Evolutionary conservation across 1,139 yeast species (phyloP), one percentile per base, ranked within the genome.

Genomic region (Yamadazyma blattariae): DNA sequence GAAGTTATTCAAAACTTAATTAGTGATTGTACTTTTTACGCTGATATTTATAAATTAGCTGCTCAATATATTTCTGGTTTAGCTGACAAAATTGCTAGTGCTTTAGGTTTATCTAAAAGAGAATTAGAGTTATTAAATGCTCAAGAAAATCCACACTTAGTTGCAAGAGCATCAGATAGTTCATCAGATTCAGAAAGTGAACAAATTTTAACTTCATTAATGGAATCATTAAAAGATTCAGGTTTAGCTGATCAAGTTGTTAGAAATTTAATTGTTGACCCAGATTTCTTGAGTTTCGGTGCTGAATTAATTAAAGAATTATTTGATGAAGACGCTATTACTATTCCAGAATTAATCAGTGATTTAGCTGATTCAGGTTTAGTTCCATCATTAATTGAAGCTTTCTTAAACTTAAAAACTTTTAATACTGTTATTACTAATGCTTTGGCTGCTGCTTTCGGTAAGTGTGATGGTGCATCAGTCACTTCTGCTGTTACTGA

Each of bases 371-470:
- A 57, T 21, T 69, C 74, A 32, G 73, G 72, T 33, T 61, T 67
- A 47, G 55, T 68, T 39, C 63, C 68, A 27, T 51, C 64, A 15
- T 50, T 69, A 39, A 51, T 69, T 50, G 46, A 64, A 46, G 59
- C 61, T 39, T 67, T 69, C 61, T 65, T 69, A 50, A 67, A 60
- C 49, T 38, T 67, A 32, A 56, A 52, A 31, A 68, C 73, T 25
- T 64, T 69, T 44, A 56, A 64, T 52, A 57, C 70, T 15, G 65
- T 68, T 36, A 57, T 64, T 40, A 64, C 64, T 41, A 69, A 63
- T 41, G 73, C 74, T 26, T 66, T 69, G 52, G 71, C 71, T 46
- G 74, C 74, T 44, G 71, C 71, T 27, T 56, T 61, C 38, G 68
- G 68, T 39, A 51, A 64, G 34, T 69, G 75, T 64, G 61, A 53